Conservation (phyloP, 805 yeast genomes). For the Starmera caribaea region DNA sequence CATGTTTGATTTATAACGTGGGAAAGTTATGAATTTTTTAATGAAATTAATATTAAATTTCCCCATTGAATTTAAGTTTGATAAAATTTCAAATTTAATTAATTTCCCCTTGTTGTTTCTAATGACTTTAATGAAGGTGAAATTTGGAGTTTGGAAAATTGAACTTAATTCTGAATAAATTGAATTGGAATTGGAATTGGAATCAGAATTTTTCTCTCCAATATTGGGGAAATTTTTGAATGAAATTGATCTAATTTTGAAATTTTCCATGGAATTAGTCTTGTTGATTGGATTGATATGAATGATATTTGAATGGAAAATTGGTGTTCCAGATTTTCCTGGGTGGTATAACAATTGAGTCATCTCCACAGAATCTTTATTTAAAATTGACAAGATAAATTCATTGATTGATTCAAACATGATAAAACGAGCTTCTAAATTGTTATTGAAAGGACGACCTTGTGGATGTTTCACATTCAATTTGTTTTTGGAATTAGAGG, state of each 20-base stretch:
- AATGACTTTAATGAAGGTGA: conserved; percentile 28
- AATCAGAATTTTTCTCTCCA: not conserved
- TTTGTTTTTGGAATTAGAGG: conserved; percentile 5
- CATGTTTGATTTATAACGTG: conserved; percentile 36
- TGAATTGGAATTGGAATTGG: not conserved
- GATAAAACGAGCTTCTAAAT: conserved; percentile 17
- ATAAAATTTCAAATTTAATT: conserved; percentile 26
- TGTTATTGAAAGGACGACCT: conserved; percentile 20
- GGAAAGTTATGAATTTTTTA: conserved; percentile 30
- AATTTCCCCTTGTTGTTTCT: conserved; percentile 29
- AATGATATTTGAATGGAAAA: not conserved
- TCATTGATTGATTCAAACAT: conserved; percentile 16
- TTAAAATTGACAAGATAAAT: conserved; percentile 12
- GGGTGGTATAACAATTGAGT: not conserved
- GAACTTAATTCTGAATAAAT: conserved; percentile 12
- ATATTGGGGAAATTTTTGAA: no score
- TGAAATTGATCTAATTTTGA: no score
- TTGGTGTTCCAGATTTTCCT: not conserved
- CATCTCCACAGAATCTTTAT: not conserved
- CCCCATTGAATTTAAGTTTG: conserved; percentile 5
- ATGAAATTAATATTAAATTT: conserved; percentile 17
- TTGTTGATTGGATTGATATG: not conserved
- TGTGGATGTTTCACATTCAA: conserved; percentile 8
- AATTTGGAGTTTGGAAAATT: conserved; percentile 8
- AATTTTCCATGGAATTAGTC: no score